Base-by-base conservation (phyloP, 2,329 filamentous ascomycete genomes). In the Fusarium temperatum region DNA sequence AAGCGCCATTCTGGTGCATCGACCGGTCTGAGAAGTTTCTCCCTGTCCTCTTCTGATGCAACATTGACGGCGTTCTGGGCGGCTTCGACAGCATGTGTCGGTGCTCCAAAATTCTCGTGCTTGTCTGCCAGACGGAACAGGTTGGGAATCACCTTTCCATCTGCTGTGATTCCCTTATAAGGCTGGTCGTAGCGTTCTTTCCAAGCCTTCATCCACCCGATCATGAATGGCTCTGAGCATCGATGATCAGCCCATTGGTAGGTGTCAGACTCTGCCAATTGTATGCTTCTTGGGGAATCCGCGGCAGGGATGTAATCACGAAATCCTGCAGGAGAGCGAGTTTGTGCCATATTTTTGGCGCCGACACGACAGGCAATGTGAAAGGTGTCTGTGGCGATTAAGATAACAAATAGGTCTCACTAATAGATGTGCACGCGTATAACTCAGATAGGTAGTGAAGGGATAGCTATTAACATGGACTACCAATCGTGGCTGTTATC, bases 1-100 rank as follows among this genome's bases (percentile, higher is more conserved):
- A 90, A 89, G 57, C 92, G 88, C 91, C 92, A 94, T 78, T 93
- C 89, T 24, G 88, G 88, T 8, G 90, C 89, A 81, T 92, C 89
- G 73, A 94, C 85, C 77, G 91, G 89, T 77, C 91, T 89, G 38
- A 81, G 80, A 0, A 91, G 78, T 28, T 83, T 82, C 24, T 83
- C 70, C 44, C 81, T 84, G 74, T 93, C 87, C 28, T 70, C 65
- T 39, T 36, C 32, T 26, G 69, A 54, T 35, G 71, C 58, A 41
- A 56, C 11, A 15, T 63, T 28, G 30, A 74, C 54, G 5, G 44
- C 61, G 11, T 50, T 22, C 28, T 62, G 62, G 13, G 66, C 69
- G 30, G 58, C 42, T 17, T 38, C 26, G 13, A 42, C 51, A 26
- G 59, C 59, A 8, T 56, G 26, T 20, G 9, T 4, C 38, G 69